These are phyloP conservation scores for Hondaea fermentalgiana DNA, from an alignment of 108 stramenopile species.

Conservation along the genomic window DNA sequence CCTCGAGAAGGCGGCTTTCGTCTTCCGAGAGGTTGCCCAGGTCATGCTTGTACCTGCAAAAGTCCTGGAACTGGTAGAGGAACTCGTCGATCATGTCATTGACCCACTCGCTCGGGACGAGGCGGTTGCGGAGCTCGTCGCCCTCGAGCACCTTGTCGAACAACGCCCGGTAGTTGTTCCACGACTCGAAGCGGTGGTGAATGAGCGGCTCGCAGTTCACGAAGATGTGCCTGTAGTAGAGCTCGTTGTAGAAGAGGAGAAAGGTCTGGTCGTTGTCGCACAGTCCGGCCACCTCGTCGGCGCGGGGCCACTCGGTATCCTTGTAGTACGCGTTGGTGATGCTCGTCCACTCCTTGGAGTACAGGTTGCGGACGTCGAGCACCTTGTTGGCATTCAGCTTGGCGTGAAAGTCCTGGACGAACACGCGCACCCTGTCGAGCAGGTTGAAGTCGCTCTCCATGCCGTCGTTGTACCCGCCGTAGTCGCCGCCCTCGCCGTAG, in stretches of 20 bases:
- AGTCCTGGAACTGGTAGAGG: slow-evolving; percentile 84
- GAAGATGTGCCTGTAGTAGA: slow-evolving; percentile 22
- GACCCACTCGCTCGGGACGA: slow-evolving; percentile 82
- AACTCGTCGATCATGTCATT: slow-evolving; percentile 98
- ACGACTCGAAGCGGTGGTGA: slow-evolving; percentile 52
- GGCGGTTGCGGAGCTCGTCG: slow-evolving; percentile 21
- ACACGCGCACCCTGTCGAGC: neutral
- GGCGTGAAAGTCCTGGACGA: neutral
- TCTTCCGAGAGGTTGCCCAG: neutral
- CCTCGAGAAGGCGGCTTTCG: slow-evolving; percentile 53
- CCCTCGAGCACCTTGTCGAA: slow-evolving; percentile 65
- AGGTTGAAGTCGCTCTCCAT: slow-evolving; percentile 13
- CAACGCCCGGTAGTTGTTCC: slow-evolving; percentile 70
- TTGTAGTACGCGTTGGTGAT: slow-evolving; percentile 20
- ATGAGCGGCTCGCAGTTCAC: slow-evolving; percentile 20
- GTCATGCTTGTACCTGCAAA: slow-evolving; percentile 18
- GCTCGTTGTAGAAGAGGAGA: slow-evolving; percentile 14
- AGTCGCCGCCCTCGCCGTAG: neutral
- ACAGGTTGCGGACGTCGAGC: neutral
- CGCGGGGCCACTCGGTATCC: slow-evolving; percentile 17
- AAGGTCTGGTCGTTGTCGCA: slow-evolving; percentile 16
- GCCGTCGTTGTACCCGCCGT: neutral
- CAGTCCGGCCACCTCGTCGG: slow-evolving; percentile 12
- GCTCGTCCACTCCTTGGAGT: neutral
- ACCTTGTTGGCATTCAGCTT: neutral